Percentiles rank a stretch among this genome's conserved stretches.
Conservation (phyloP, 2,329 filamentous ascomycete species). For the Saccharata proteae region DNA sequence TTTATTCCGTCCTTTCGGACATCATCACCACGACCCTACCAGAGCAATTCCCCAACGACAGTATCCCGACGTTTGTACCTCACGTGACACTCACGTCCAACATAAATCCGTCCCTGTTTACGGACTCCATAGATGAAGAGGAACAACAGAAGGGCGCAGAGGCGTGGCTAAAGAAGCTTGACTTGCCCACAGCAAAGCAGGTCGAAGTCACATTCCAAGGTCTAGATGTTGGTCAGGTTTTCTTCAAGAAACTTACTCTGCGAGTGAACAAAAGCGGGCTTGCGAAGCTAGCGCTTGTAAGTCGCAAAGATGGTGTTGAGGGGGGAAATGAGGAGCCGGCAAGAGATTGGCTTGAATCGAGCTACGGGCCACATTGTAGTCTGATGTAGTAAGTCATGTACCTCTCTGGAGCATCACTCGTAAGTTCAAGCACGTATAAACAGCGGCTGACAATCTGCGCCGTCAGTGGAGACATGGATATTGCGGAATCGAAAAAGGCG, state of each 20-base stretch:
- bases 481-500: conserved; percentile 14
- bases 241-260: conserved; percentile 28
- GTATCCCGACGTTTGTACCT: conserved; percentile 24
- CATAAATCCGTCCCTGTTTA: conserved; percentile 16
- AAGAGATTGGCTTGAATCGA: conserved; percentile 19
- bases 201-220: conserved; percentile 18
- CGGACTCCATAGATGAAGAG: background rate
- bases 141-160: conserved; percentile 18
- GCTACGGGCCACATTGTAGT: conserved; percentile 28
- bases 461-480: conserved; percentile 4
- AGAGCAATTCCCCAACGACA: conserved; percentile 19
- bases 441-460: background rate
- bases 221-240: conserved; percentile 23
- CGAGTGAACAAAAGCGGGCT: conserved; percentile 19
- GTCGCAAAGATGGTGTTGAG: conserved; percentile 17
- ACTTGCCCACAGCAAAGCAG: conserved; percentile 3
- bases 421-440: background rate
- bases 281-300: conserved; percentile 16
- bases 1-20: conserved; percentile 18
- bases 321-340: conserved; percentile 13
- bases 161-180: conserved; percentile 23
- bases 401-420: background rate
- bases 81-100: conserved; percentile 31
- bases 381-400: conserved; percentile 32
- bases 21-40: conserved; percentile 23